Percentiles rank a stretch among this genome's conserved stretches.
phyloP scores from a whole-genome alignment of 2,329 filamentous ascomycete genomes.

The Ophiostoma novo-ulmi region DNA sequence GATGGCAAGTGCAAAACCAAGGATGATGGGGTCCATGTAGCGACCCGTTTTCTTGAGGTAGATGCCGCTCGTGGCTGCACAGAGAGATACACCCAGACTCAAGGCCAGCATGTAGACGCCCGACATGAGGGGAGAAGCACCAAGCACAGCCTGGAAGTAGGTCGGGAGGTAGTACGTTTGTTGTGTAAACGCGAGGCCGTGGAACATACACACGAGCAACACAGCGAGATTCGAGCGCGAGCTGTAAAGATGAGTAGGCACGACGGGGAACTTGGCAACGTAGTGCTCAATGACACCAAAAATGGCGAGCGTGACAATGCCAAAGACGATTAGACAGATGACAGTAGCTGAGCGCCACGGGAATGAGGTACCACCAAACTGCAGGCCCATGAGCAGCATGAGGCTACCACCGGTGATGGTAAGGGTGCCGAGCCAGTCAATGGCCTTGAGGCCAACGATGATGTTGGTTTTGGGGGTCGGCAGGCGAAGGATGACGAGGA shows the following conservation, averaged over 20 bases:
- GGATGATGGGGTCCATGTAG: slow-evolving; percentile 49
- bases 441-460: slow-evolving; percentile 56
- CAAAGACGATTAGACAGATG: slow-evolving; percentile 59
- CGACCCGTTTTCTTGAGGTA: slow-evolving; percentile 31
- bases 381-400: slow-evolving; percentile 65
- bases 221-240: slow-evolving; percentile 52
- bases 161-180: slow-evolving; percentile 67
- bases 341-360: slow-evolving; percentile 60
- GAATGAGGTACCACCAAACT: slow-evolving; percentile 54
- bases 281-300: slow-evolving; percentile 60
- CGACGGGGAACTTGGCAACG: slow-evolving; percentile 61
- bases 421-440: slow-evolving; percentile 49
- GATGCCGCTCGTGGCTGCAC: slow-evolving; percentile 37
- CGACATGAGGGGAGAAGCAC: slow-evolving; percentile 56
- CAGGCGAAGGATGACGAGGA: slow-evolving; percentile 59
- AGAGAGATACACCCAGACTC: slow-evolving; percentile 37
- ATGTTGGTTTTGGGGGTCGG: slow-evolving; percentile 63
- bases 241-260: slow-evolving; percentile 59
- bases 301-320: slow-evolving; percentile 43
- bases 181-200: slow-evolving; percentile 57
- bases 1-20: slow-evolving; percentile 47
- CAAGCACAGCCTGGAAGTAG: slow-evolving; percentile 65
- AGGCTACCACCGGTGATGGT: slow-evolving; percentile 57
- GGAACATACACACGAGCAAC: slow-evolving; percentile 44
- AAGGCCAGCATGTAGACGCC: slow-evolving; percentile 39